Evolutionary conservation across 2,329 filamentous ascomycete genomes (phyloP).

Genomic region (Fusarium circinatum): DNA sequence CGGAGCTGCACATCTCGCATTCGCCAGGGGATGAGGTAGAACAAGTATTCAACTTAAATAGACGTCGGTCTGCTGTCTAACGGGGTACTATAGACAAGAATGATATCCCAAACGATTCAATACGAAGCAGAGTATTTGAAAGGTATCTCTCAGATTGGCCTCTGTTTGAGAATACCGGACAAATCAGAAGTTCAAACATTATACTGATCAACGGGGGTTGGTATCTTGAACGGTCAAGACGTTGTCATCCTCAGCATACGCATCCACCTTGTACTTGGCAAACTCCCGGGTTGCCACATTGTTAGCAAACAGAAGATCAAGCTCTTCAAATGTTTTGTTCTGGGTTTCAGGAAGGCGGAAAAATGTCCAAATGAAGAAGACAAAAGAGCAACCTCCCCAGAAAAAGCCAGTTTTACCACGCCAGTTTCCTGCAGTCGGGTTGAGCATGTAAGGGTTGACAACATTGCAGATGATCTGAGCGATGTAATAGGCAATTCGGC

Average conservation of each 20-base stretch:
- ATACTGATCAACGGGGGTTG: background rate
- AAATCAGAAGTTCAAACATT: background rate
- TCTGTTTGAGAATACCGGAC: background rate
- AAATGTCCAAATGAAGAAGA: slow-evolving; percentile 58
- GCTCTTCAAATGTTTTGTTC: slow-evolving; percentile 58
- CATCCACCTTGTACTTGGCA: slow-evolving; percentile 47
- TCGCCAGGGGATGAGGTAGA: background rate
- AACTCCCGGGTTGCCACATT: slow-evolving; percentile 54
- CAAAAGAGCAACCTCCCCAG: slow-evolving; percentile 50
- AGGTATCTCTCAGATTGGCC: background rate
- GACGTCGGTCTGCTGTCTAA: background rate
- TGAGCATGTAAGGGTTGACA: slow-evolving; percentile 43
- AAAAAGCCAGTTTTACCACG: slow-evolving; percentile 52
- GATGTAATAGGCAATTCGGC: slow-evolving; percentile 43
- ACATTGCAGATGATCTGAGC: slow-evolving; percentile 41
- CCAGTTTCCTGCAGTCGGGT: slow-evolving; percentile 44
- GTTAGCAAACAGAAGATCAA: slow-evolving; percentile 63
- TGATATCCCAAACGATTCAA: background rate
- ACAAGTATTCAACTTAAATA: background rate
- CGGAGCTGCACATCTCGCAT: background rate
- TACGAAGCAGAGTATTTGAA: background rate
- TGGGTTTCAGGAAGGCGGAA: slow-evolving; percentile 63
- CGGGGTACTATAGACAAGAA: background rate
- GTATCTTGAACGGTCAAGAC: background rate
- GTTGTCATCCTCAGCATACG: slow-evolving; percentile 24